Evolutionary conservation across 306 rosid species (phyloP).

Genomic region (Prunus kanzakura): DNA sequence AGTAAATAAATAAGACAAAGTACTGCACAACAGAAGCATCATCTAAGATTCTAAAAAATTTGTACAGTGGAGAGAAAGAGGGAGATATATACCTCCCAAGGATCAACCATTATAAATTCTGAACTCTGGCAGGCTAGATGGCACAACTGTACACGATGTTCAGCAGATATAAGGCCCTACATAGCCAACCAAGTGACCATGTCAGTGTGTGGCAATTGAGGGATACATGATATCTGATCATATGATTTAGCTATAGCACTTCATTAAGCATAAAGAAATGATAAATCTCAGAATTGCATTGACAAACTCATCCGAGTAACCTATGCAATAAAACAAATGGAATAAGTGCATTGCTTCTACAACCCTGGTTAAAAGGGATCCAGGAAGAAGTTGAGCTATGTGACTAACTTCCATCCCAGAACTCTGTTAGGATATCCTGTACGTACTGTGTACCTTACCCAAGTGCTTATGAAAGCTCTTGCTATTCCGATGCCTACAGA

Average conservation of each 20-base stretch:
- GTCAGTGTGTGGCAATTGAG: background rate
- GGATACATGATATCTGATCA: background rate
- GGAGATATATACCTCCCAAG: conserved; percentile 73
- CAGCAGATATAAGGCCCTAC: conserved; percentile 72
- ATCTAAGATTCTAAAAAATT: conserved; percentile 4
- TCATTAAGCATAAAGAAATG: background rate
- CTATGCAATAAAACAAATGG: background rate
- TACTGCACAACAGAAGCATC: background rate
- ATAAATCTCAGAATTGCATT: background rate
- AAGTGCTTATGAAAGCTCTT: background rate
- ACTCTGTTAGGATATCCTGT: background rate
- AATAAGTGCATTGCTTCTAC: background rate
- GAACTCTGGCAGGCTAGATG: conserved; percentile 72
- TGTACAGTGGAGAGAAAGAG: background rate
- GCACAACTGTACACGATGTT: conserved; percentile 64
- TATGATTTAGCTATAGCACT: background rate
- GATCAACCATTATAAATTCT: conserved; percentile 85
- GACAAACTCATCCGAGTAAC: conserved; percentile 3
- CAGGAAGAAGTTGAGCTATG: background rate
- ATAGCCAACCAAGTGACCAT: conserved; percentile 25
- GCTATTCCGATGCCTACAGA: background rate
- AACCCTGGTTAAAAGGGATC: background rate
- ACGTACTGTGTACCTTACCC: background rate
- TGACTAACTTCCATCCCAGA: background rate
- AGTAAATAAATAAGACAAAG: background rate